Base-by-base conservation (phyloP, 2,329 filamentous ascomycete genomes). In the Aureobasidium lini region DNA sequence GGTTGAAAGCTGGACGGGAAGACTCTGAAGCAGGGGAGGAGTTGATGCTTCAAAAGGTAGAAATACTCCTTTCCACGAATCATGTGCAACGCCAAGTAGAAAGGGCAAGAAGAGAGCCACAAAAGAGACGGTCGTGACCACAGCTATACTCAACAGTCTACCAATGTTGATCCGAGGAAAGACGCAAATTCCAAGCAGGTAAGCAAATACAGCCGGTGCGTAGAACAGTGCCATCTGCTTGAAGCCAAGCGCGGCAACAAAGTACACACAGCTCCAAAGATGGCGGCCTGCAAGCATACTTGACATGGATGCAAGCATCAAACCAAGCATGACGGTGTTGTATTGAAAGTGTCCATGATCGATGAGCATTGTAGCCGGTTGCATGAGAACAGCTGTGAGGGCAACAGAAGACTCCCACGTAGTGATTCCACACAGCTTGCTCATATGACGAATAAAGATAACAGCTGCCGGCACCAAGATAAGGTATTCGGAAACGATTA, bases 181-280 rank as follows among this genome's bases (percentile, higher is more conserved):
- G n/a, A 95, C 67, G 69, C 92, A 96, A 68, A 86, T 85, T 8
- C 93, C 94, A 0, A 97, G 78, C 1, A 99, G 84, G 69, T 92
- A 99, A 34, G 90, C 88, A 71, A 97, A 97, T 60, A 97, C 86
- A 18, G 87, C 86, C 13, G 95, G 92, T 3, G 95, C 91, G 73
- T 96, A 99, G 76, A 97, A 99, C 15, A 99, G 80, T 1, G 93
- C 93, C 95, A 99, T 99, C 73, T 99, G 94, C 78, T 99, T 99
- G 80, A 97, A 99, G 6, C 90, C 90, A n/a, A 99, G 79, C 3
- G 93, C 89, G 15, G 84, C 84, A 6, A 99, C 94, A 67, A 99
- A 99, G 77, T 96, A 96, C 61, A 96, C 83, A 63, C 90, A 91
- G 29, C 89, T 84, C 91, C 93, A 96, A 62, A 95, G 82, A 67